These are phyloP conservation scores for Heterobasidion occidentale DNA, from an alignment of 1,284 basidiomycete species.

Conservation along the genomic window DNA sequence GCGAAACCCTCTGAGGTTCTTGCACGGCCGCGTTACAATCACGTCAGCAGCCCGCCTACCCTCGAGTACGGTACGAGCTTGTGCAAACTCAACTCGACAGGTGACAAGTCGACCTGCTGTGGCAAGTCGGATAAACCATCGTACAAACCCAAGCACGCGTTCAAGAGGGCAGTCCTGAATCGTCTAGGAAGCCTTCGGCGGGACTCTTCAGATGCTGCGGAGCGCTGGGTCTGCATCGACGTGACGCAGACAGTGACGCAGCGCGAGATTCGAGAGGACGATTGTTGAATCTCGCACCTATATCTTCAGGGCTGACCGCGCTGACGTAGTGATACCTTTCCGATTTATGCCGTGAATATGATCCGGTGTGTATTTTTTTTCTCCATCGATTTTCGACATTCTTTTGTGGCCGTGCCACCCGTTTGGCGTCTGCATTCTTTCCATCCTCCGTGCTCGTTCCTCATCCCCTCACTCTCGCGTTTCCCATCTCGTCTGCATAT, in stretches of 20 bases:
- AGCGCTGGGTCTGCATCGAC: background rate
- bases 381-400: too few relatives aligned
- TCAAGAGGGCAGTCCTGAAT: background rate
- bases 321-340: too few relatives aligned
- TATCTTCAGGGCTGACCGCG: background rate
- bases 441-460: too few relatives aligned
- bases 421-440: too few relatives aligned
- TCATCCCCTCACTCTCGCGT: too few relatives aligned
- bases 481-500: too few relatives aligned
- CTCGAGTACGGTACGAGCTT: background rate
- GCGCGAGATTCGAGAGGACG: background rate
- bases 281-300: background rate
- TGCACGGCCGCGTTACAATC: constrained; percentile 22
- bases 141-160: background rate
- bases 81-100: background rate
- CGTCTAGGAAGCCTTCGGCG: background rate
- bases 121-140: background rate
- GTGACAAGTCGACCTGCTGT: background rate
- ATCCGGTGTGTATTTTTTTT: too few relatives aligned
- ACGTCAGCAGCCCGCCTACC: constrained; percentile 5
- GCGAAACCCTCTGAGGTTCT: constrained; percentile 22
- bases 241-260: background rate
- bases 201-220: background rate
- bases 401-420: too few relatives aligned
- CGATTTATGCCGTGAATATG: too few relatives aligned